These are phyloP conservation scores for Arthonia radiata DNA, from an alignment of 495 filamentous ascomycete species.

Conservation along the genomic window DNA sequence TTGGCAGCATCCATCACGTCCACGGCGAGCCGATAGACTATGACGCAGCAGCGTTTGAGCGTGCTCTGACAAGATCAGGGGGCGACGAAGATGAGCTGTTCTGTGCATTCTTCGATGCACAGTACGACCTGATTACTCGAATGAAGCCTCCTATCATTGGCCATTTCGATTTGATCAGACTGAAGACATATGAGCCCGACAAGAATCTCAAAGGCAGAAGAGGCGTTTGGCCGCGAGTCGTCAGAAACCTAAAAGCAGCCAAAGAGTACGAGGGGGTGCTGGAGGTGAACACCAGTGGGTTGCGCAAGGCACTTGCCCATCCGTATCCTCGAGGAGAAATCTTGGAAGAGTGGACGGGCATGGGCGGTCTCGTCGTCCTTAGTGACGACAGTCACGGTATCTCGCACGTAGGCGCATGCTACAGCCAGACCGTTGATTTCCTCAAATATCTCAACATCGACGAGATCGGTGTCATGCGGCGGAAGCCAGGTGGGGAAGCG, in stretches of 20 bases:
- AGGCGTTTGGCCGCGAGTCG: conserved; percentile 45
- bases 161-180: conserved; percentile 77
- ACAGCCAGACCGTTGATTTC: conserved; percentile 32
- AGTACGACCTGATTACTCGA: conserved; percentile 53
- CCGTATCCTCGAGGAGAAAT: conserved; percentile 68
- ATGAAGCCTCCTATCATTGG: conserved; percentile 61
- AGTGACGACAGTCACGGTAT: conserved; percentile 82
- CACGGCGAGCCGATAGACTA: conserved; percentile 74
- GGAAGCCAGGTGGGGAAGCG: too few species aligned
- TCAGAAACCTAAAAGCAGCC: conserved; percentile 49
- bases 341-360: conserved; percentile 39
- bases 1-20: conserved; percentile 82
- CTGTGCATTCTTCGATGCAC: conserved; percentile 64
- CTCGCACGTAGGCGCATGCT: conserved; percentile 53
- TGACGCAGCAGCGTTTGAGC: conserved; percentile 37
- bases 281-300: conserved; percentile 64
- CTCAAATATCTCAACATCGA: conserved; percentile 22
- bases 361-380: conserved; percentile 61
- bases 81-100: conserved; percentile 48
- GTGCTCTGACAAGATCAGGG: conserved; percentile 29
- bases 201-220: conserved; percentile 25
- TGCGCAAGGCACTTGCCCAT: conserved; percentile 75
- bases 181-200: conserved; percentile 45
- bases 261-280: conserved; percentile 52
- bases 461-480: too few species aligned